These are phyloP conservation scores for Lactarius hatsudake DNA, from an alignment of 768 basidiomycete species.

Conservation along the genomic window DNA sequence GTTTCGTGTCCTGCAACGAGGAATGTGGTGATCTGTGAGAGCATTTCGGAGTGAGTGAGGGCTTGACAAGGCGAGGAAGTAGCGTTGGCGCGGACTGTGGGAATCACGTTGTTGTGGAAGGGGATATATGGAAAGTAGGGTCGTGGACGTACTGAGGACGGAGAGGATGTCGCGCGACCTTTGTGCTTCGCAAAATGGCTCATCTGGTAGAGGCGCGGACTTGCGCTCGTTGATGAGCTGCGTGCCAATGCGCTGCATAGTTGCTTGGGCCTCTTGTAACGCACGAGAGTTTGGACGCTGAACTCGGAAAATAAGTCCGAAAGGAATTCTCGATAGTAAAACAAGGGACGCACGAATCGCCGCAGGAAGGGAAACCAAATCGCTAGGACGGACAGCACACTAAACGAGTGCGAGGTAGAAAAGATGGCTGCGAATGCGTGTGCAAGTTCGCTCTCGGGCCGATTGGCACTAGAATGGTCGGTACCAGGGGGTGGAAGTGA, in stretches of 20 bases:
- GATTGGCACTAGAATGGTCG: conserved; percentile 35
- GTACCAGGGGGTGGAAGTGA: conserved; percentile 42
- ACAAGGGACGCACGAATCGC: conserved; percentile 44
- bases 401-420: conserved; percentile 49
- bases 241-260: conserved; percentile 25
- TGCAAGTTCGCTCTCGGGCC: conserved; percentile 51
- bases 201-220: neutral
- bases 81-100: conserved; percentile 58
- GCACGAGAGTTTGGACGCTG: conserved; percentile 20
- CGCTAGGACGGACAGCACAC: conserved; percentile 51
- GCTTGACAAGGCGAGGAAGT: conserved; percentile 43
- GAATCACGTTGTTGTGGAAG: neutral
- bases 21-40: conserved; percentile 64
- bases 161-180: conserved; percentile 24
- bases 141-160: conserved; percentile 24
- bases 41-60: conserved; percentile 56
- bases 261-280: conserved; percentile 14
- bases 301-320: neutral
- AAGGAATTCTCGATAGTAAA: conserved; percentile 40
- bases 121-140: neutral
- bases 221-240: conserved; percentile 25
- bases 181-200: neutral
- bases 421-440: conserved; percentile 54
- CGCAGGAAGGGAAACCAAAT: conserved; percentile 57
- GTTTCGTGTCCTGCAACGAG: conserved; percentile 67